Base-by-base conservation (phyloP, 371 early-diverging fungal species). In the Nematocida sp. region DNA sequence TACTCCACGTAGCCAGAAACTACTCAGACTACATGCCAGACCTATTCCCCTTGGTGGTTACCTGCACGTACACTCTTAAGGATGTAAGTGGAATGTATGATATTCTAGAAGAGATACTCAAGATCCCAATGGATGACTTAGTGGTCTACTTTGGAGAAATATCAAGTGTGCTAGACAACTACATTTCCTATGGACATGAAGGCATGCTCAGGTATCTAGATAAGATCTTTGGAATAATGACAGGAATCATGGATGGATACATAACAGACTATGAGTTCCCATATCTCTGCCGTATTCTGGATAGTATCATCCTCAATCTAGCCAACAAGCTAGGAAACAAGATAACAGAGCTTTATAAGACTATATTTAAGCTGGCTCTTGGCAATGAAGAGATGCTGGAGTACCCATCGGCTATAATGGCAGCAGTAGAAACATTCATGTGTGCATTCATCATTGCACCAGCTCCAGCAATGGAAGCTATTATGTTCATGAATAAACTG, bases 101-200 rank as follows among this genome's bases (percentile, higher is more conserved):
- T 1, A 47, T 81, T 1, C 75, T 81, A 35, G 61, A 53, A 23
- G 23, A 66, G 27, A 65, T 80, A 4, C 49, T 81, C 45, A 66
- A 60, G 29, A 57, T 77, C 21, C 60, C 49, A 0, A 62, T 34
- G 3, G 79, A 79, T 21, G 81, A 81, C 9, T 37, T 83, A 21
- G 37, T 51, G 9, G 15, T 70, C 13, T 77, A 78, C 34, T 21
- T 65, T 0, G 7, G 19, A 17, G 81, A 83, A 62, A 52, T 83
- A 0, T 58, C 77, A 7, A 63, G 75, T 25, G 61, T 81, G 31
- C 65, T 83, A 23, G 83, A 83, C 51, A 83, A 83, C 77, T 80
- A 64, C 41, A 48, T 81, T 21, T 61, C 76, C 25, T 81, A 70
- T 67, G 83, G 83, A 60, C 64, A 65, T 43, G 65, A 66, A 40